These are phyloP conservation scores for Solanum tacnaense DNA, from an alignment of 257 asterid species.

Conservation along the genomic window DNA sequence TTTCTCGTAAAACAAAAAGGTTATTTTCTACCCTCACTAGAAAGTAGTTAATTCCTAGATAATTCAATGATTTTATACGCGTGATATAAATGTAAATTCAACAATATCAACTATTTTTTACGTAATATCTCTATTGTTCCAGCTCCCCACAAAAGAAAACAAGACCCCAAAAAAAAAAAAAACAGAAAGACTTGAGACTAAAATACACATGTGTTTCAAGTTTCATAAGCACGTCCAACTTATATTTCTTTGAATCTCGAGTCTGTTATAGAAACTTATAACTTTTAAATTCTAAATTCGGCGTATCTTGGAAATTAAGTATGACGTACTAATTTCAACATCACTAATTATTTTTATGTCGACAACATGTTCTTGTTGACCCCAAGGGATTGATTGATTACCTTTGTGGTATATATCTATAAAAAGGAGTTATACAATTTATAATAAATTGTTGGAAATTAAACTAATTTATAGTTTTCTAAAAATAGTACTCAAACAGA, in stretches of 20 bases:
- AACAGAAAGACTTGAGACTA: neutral
- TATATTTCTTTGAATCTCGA: neutral
- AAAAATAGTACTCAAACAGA: neutral
- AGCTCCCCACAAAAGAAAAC: neutral
- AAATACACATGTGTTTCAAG: neutral
- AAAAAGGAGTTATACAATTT: neutral
- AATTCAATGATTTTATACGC: neutral
- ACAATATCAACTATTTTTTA: neutral
- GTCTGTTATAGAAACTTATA: neutral
- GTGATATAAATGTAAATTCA: neutral
- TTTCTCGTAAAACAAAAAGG: neutral
- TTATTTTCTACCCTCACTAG: neutral
- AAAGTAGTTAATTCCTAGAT: neutral
- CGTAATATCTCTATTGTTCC: neutral
- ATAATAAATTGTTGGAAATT: neutral
- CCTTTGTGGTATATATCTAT: neutral
- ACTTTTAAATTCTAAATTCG: neutral
- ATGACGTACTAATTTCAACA: neutral
- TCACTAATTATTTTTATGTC: neutral
- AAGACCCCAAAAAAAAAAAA: neutral
- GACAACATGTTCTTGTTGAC: neutral
- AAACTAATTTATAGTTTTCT: neutral
- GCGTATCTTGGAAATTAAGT: neutral
- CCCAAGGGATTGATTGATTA: neutral
- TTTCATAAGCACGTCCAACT: neutral